Conservation (phyloP, 805 yeast species). For the Yamadazyma phyllophila region DNA sequence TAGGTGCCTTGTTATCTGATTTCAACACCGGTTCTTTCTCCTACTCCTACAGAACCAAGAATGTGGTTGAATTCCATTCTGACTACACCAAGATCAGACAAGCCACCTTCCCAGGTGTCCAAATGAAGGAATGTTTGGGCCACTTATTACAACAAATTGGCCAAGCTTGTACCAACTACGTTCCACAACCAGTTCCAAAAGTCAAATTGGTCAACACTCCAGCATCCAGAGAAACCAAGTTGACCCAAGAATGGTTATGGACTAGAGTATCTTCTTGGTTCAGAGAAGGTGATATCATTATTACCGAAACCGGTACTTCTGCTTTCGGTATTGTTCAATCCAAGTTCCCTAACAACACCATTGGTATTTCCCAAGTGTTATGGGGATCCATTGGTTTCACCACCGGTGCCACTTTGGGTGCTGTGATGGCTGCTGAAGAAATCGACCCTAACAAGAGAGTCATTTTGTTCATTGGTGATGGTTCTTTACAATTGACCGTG, state of each 20-base stretch:
- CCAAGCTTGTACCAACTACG: slow-evolving; percentile 40
- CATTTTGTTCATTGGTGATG: slow-evolving; percentile 69
- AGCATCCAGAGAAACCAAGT: slow-evolving; percentile 23
- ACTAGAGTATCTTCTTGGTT: slow-evolving; percentile 61
- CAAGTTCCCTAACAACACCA: slow-evolving; percentile 58
- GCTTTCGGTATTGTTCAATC: slow-evolving; percentile 70
- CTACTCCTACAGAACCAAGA: slow-evolving; percentile 37
- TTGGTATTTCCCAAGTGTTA: slow-evolving; percentile 70
- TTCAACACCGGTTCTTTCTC: slow-evolving; percentile 43
- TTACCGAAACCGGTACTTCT: slow-evolving; percentile 75
- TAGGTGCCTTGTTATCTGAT: slow-evolving; percentile 40
- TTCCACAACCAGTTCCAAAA: slow-evolving; percentile 56
- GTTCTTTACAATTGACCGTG: slow-evolving; percentile 71
- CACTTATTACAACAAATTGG: slow-evolving; percentile 39
- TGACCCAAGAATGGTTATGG: slow-evolving; percentile 70
- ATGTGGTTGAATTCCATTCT: slow-evolving; percentile 41
- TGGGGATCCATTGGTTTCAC: slow-evolving; percentile 78
- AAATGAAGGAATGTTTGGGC: slow-evolving; percentile 46
- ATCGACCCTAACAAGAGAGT: slow-evolving; percentile 60
- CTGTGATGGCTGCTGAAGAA: slow-evolving; percentile 66
- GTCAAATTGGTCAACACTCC: slow-evolving; percentile 47
- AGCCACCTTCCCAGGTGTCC: slow-evolving; percentile 41
- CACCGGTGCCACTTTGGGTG: slow-evolving; percentile 67
- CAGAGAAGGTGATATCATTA: slow-evolving; percentile 62
- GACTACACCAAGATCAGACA: slow-evolving; percentile 40